Conservation (phyloP, 192 early-diverging fungal genomes). For the Coemansia guatemalensis region DNA sequence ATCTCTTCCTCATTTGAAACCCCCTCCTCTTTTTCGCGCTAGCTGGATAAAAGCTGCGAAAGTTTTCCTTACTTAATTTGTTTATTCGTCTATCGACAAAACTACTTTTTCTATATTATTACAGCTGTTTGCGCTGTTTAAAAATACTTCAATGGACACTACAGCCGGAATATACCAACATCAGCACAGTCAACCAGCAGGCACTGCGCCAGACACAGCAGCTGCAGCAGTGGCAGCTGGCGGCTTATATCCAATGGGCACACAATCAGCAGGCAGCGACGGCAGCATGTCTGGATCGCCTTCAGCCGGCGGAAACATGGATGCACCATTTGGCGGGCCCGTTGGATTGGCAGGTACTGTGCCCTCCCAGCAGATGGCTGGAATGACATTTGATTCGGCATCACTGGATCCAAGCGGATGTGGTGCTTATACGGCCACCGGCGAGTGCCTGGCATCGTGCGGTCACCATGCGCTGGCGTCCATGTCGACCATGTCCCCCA, state of each 20-base stretch:
- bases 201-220: neutral
- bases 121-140: constrained; percentile 1
- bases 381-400: constrained; percentile 7
- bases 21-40: no score
- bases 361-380: constrained; percentile 5
- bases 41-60: neutral
- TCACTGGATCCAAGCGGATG: neutral
- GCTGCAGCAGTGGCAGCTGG: constrained; percentile 3
- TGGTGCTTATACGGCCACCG: neutral
- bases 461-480: constrained; percentile 9
- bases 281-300: constrained; percentile 1
- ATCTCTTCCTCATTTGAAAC: neutral
- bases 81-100: neutral
- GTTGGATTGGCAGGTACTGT: neutral
- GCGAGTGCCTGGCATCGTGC: constrained; percentile 4
- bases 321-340: neutral
- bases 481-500: constrained; percentile 12
- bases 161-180: constrained; percentile 34
- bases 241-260: constrained; percentile 39
- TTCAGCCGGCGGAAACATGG: neutral
- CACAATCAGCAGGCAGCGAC: neutral
- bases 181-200: constrained; percentile 1
- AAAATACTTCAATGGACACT: constrained; percentile 20
- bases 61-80: neutral
- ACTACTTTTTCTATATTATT: neutral